Conservation (phyloP, 2,329 filamentous ascomycete species). For the Teratosphaeria epicoccoides region DNA sequence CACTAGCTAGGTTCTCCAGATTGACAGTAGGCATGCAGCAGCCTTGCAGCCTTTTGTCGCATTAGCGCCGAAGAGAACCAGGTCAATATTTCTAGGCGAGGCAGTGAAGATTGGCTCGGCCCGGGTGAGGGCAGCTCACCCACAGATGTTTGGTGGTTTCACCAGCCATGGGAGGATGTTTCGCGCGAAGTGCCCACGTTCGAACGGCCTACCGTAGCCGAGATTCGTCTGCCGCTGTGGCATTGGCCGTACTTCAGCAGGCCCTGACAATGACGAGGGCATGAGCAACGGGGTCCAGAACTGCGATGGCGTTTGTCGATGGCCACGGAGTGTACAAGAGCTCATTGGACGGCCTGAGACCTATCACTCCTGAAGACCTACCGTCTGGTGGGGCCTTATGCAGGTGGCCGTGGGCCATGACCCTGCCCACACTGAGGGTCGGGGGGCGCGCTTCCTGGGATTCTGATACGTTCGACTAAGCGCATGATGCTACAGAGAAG, state of each 20-base stretch:
- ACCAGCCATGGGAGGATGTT: not conserved
- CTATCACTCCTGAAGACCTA: not conserved
- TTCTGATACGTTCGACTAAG: not conserved
- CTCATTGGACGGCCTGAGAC: not conserved
- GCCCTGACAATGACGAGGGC: not conserved
- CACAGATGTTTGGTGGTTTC: not conserved
- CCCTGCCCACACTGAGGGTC: not conserved
- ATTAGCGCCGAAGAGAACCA: not conserved
- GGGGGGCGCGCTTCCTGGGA: not conserved
- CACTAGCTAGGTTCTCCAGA: not conserved
- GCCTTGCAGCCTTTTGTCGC: not conserved
- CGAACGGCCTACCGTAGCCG: not conserved
- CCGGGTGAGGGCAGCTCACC: not conserved
- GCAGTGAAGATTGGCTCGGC: not conserved
- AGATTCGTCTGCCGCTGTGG: not conserved
- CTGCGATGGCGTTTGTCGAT: not conserved
- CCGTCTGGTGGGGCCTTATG: not conserved
- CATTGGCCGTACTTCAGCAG: not conserved
- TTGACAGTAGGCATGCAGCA: not conserved
- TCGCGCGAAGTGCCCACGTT: not conserved
- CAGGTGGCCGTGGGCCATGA: not conserved
- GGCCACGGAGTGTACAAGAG: not conserved
- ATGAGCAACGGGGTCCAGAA: not conserved
- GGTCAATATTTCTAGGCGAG: not conserved
- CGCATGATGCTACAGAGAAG: not conserved